Conservation (phyloP, 345 rosid genomes). For the Lumnitzera littorea region DNA sequence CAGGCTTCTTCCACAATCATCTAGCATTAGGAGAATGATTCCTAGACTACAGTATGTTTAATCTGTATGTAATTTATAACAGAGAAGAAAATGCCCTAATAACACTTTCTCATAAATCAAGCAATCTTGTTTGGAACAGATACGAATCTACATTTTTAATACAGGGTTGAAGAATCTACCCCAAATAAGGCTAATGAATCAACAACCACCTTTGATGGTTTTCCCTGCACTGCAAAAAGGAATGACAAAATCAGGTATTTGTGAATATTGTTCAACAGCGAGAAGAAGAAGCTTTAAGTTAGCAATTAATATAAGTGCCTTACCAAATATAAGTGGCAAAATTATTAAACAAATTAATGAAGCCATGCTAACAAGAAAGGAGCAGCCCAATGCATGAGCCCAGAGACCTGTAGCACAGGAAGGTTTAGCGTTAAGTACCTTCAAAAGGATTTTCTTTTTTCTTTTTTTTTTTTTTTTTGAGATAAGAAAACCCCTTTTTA, state of each 20-base stretch:
- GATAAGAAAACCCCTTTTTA: too few species aligned
- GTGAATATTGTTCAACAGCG: background rate
- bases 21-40: too few species aligned
- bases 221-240: conserved; percentile 73
- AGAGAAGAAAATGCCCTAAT: too few species aligned
- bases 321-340: conserved; percentile 82
- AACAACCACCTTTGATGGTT: conserved; percentile 79
- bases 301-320: conserved; percentile 16
- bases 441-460: too few species aligned
- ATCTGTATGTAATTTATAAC: too few species aligned
- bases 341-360: conserved; percentile 81
- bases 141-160: background rate
- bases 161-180: conserved; percentile 43
- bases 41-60: too few species aligned
- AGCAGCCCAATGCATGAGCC: conserved; percentile 88
- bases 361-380: conserved; percentile 96
- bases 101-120: too few species aligned
- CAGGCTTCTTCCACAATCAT: too few species aligned
- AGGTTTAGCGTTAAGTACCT: too few species aligned
- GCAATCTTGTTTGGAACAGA: background rate
- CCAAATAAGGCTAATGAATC: conserved; percentile 94
- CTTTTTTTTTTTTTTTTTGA: too few species aligned
- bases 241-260: conserved; percentile 7
- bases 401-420: conserved; percentile 47
- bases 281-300: background rate